Base-by-base conservation (phyloP, 345 rosid genomes). In the Durio zibethinus region DNA sequence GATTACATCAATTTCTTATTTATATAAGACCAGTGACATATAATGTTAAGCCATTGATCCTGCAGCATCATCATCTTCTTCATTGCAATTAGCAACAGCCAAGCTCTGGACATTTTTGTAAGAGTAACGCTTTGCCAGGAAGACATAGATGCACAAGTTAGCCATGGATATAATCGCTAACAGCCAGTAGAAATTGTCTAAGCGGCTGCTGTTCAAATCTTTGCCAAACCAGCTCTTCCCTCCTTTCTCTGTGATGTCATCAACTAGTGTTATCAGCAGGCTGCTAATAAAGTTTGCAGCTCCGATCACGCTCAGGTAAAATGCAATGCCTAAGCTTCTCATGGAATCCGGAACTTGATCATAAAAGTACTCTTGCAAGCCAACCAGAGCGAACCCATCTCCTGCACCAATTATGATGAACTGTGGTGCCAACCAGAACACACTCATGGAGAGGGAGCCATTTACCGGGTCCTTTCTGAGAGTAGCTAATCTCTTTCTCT, bases 311-410 rank as follows among this genome's bases (percentile, higher is more conserved):
- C 99, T 92, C 2, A 93, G 86, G 85, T 93, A 95, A 31, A 93
- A 85, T 8, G 99, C 99, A 56, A 95, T 93, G 52, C 99, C 99
- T 78, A 95, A 73, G 81, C 97, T 95, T 80, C 99, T 83, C 99
- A 95, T 95, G 0, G 94, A 87, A 82, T 95, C 98, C 0, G 99
- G 98, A 45, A 95, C 99, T 84, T 95, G 99, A 72, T 95, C 97
- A 16, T 95, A 93, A 77, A 95, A 95, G 72, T 90, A 95, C 81
- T 95, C 99, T 77, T 93, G 98, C 47, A 95, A 84, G 23, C 99
- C 99, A 18, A 95, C 97, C 4, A 93, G 85, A 25, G 98, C 77
- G 74, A 95, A 92, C 2, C 90, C 89, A 43, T 95, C 98, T 7
- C 92, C 97, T 0, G 91, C 42, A 11, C 99, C 99, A 2, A 92